Evolutionary conservation across 1,284 basidiomycete species (phyloP), one percentile per base, ranked within the genome.

Genomic region (Ganoderma resinaceum): DNA sequence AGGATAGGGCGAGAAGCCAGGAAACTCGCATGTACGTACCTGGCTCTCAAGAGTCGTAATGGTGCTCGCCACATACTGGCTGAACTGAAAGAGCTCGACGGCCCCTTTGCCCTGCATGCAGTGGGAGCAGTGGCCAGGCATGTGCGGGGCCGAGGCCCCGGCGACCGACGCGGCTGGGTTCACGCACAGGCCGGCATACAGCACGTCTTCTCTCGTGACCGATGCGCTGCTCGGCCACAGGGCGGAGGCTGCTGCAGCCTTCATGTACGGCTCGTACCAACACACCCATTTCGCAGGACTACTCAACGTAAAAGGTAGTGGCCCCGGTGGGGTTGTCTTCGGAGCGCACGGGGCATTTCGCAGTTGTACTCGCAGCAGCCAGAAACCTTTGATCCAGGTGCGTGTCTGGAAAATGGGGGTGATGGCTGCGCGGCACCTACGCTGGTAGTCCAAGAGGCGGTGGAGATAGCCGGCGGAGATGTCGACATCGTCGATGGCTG

Each of bases 381-480:
- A 49, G 12, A 49, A 23, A 23, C 46, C 46, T 26, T 26, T 23
- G 23, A 49, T 23, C 46, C 46, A 49, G 46, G 23, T 49, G 3
- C 46, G 46, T 23, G 46, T 49, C 46, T 26, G 55, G 52, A 71
- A 42, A 14, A 73, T 57, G 5, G 60, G 31, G 9, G 46, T 61
- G 1, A 67, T 66, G 1, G 68, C 68, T 2, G 58, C 63, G 1
- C 62, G 46, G 38, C 70, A 70, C 14, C 61, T 57, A 16, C 67
- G 65, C 26, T 72, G 72, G 40, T 70, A 72, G 18, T 72, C 66
- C 23, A 70, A 43, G 14, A 73, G 67, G 23, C 74, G 71, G 57
- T 65, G 71, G 52, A 71, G 65, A 16, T 55, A 57, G 7, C 69
- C 74, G 1, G 60, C 69, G 26, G 63, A 52, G 23, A 66, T 62